These are phyloP conservation scores for Euphorbia celastroides DNA, from an alignment of 441 rosid genomes.

Conservation along the genomic window DNA sequence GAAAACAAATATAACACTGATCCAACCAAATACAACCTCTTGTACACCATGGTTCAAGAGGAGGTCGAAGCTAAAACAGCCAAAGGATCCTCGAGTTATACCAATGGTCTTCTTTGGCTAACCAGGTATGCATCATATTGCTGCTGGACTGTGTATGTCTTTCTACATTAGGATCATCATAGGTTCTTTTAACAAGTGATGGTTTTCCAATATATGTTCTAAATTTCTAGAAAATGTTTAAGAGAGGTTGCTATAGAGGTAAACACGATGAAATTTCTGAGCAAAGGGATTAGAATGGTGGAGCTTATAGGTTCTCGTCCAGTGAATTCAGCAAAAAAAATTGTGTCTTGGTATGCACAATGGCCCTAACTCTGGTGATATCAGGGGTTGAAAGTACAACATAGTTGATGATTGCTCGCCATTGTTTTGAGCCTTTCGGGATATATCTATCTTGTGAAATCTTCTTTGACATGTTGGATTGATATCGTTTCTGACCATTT, in stretches of 20 bases:
- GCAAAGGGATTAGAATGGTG: not conserved
- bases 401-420: not conserved
- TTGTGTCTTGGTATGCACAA: not conserved
- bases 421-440: not conserved
- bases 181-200: not conserved
- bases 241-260: not conserved
- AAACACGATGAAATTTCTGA: not conserved
- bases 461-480: not conserved
- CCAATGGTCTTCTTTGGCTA: constrained; percentile 93
- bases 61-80: constrained; percentile 73
- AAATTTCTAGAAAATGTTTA: not conserved
- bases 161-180: not conserved
- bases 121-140: constrained; percentile 46
- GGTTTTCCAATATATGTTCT: not conserved
- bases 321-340: not conserved
- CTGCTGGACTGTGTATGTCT: not conserved
- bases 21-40: constrained; percentile 49
- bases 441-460: not conserved
- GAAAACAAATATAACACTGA: constrained; percentile 60
- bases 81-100: constrained; percentile 79
- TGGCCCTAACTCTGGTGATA: not conserved
- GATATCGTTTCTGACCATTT: not conserved
- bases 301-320: too few relatives aligned
- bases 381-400: not conserved
- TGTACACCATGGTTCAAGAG: constrained; percentile 72